Conservation (phyloP, 768 basidiomycete species). For the Chiua virens region DNA sequence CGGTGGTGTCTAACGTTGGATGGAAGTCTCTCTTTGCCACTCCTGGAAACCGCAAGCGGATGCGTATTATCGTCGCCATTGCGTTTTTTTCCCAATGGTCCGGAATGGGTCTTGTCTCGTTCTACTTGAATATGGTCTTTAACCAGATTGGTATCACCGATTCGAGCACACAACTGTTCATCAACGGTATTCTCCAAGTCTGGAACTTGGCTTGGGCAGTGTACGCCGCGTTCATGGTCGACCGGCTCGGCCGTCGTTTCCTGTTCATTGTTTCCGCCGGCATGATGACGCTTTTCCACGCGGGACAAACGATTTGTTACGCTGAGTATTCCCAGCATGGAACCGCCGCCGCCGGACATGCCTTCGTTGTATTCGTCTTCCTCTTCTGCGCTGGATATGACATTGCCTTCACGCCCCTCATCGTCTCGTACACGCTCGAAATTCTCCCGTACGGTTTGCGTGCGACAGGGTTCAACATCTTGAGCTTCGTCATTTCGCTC, state of each 20-base stretch:
- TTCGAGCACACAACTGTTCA: conserved; percentile 65
- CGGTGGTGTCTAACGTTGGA: conserved; percentile 55
- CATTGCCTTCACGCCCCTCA: conserved; percentile 82
- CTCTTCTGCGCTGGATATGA: conserved; percentile 79
- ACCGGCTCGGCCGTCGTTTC: conserved; percentile 66
- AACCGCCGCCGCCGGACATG: conserved; percentile 51
- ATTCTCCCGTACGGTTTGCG: conserved; percentile 82
- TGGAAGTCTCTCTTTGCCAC: conserved; percentile 70
- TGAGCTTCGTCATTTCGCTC: conserved; percentile 75
- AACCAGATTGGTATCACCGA: conserved; percentile 64
- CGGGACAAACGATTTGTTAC: conserved; percentile 65
- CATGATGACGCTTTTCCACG: conserved; percentile 69
- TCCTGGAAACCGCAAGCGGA: conserved; percentile 71
- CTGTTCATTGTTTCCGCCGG: conserved; percentile 61
- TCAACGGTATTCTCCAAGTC: conserved; percentile 84
- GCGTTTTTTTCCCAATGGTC: conserved; percentile 89
- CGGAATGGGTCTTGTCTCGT: conserved; percentile 81
- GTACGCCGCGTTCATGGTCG: conserved; percentile 56
- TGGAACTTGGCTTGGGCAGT: conserved; percentile 74
- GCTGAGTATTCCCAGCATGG: conserved; percentile 50
- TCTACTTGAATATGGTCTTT: conserved; percentile 78
- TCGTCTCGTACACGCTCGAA: conserved; percentile 86
- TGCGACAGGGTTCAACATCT: conserved; percentile 83
- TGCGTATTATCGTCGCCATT: conserved; percentile 73
- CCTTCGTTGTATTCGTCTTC: conserved; percentile 84